Evolutionary conservation across 108 stramenopile genomes (phyloP), one percentile per base, ranked within the genome.

Genomic region (Bacterosira constricta): DNA sequence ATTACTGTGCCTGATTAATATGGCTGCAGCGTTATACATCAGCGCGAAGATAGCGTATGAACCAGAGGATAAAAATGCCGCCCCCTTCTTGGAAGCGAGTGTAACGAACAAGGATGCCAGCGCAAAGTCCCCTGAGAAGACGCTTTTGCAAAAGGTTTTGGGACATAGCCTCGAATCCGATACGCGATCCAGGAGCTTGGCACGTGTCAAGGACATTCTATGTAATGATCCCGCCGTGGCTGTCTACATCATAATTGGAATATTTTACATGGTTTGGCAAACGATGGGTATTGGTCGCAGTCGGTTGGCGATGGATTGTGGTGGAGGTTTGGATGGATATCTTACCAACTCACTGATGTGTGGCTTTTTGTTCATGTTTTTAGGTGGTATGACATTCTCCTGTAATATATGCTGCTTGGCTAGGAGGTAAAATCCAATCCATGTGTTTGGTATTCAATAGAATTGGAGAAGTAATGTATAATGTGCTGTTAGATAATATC

Each of bases 201-300:
- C 66, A 57, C 83, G 87, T 10, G 73, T 83, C n/a, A 73, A 83
- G 58, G 73, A 90, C 39, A 75, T 87, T 34, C 61, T 90, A n/a
- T 90, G 87, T 59, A 74, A 90, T 41, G 89, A 90, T 63, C 84
- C 79, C n/a, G 41, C 65, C 5, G 77, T 90, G 47, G 89, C 89
- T 9, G 37, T 90, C 3, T 90, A 90, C 69, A 88, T 90, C 31
- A 29, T 90, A 13, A 47, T 83, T 42, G 77, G 79, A 8, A 53
- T 90, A 49, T 30, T 49, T 20, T 88, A 79, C 73, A 49, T 86
- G 9, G 38, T 79, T 18, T 90, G 85, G 85, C 64, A 69, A 27
- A 30, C 78, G 10, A 61, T 88, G 27, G 89, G 89, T 57, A 44
- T 86, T 20, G 35, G 59, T 45, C 31, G 32, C 39, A 71, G 54